phyloP scores from a whole-genome alignment of 2,329 filamentous ascomycete species.

The Fusarium sp. region DNA sequence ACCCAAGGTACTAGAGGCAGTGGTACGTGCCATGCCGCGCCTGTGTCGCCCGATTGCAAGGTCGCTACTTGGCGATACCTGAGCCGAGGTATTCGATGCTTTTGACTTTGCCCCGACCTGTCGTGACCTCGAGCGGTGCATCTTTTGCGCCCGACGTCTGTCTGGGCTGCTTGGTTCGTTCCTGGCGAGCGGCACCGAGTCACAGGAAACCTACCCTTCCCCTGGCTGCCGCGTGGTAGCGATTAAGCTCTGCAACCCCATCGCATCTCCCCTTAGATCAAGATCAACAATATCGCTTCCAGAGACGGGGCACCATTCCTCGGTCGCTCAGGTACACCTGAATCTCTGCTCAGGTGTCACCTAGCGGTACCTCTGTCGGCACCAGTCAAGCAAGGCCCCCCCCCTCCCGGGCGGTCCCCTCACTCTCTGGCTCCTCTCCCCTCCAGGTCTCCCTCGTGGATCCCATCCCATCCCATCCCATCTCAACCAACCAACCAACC shows the following conservation, averaged over 20 bases:
- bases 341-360: slow-evolving; percentile 23
- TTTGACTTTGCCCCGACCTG: not conserved
- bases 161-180: not conserved
- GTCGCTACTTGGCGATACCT: slow-evolving; percentile 17
- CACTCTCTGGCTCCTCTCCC: not conserved
- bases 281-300: slow-evolving; percentile 2
- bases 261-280: slow-evolving; percentile 3
- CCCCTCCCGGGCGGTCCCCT: not conserved
- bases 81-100: slow-evolving; percentile 4
- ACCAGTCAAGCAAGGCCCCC: not conserved
- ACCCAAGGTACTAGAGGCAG: not conserved
- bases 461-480: slow-evolving; percentile 1
- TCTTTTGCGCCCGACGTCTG: not conserved
- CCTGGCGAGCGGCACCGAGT: not conserved
- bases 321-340: slow-evolving; percentile 29
- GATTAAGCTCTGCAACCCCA: not conserved
- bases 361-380: slow-evolving; percentile 6
- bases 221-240: not conserved
- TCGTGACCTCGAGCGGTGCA: not conserved
- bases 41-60: slow-evolving; percentile 4
- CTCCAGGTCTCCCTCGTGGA: not conserved
- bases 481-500: slow-evolving; percentile 1
- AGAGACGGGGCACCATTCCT: slow-evolving; percentile 12
- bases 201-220: not conserved
- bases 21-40: slow-evolving; percentile 25